Evolutionary conservation across 2,329 filamentous ascomycete genomes (phyloP).

Genomic region (Grosmannia huntii): DNA sequence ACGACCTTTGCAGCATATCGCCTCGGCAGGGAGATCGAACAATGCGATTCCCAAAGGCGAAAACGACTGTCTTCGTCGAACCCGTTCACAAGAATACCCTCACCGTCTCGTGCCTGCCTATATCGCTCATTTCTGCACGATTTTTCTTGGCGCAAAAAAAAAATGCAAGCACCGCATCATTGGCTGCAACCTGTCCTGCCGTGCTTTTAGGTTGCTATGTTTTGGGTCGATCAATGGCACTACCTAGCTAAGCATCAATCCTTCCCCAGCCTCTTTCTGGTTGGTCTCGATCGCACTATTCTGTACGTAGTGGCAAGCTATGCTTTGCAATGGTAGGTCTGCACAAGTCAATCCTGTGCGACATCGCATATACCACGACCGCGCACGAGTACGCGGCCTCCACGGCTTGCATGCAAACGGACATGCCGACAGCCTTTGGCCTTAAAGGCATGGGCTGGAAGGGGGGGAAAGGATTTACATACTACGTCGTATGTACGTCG

Average conservation of each 20-base stretch:
- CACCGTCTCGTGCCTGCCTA: background rate
- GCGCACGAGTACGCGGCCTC: background rate
- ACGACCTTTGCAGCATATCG: background rate
- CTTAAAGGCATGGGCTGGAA: background rate
- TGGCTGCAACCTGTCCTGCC: background rate
- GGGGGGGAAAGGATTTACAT: background rate
- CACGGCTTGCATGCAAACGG: background rate
- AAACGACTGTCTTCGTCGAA: background rate
- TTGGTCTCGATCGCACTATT: no score
- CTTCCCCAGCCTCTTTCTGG: background rate
- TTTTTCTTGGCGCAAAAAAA: background rate
- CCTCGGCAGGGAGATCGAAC: background rate
- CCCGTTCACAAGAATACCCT: background rate
- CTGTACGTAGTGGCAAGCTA: no score
- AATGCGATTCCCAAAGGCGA: background rate
- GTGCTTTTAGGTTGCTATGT: background rate
- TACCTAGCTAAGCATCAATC: background rate
- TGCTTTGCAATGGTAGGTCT: no score
- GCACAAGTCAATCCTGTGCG: background rate
- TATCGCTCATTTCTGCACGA: background rate
- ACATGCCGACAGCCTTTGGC: background rate
- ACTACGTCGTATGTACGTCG: no score
- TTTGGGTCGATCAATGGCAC: background rate
- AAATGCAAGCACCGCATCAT: background rate
- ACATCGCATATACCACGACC: background rate